Evolutionary conservation across 2,329 filamentous ascomycete genomes (phyloP), one percentile per base, ranked within the genome.

Genomic region (Pseudovirgaria hyperparasitica): DNA sequence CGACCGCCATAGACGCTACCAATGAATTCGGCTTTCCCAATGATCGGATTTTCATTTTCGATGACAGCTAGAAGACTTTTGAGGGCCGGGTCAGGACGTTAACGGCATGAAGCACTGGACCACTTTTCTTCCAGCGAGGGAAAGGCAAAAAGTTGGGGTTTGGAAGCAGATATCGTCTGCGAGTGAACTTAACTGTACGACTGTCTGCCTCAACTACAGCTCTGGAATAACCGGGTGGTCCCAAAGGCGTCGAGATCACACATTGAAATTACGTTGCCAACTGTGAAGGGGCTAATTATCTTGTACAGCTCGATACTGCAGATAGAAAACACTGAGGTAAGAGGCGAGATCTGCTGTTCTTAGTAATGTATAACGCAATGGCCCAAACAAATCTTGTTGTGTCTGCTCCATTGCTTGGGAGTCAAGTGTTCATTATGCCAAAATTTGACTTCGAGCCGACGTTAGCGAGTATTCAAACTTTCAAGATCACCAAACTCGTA

Each of bases 241-340:
- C 82, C 7, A 92, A 92, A 49, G 84, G 84, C 8, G 82, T 90
- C 9, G 73, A 80, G 53, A 78, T 90, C 37, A 72, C 74, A n/a
- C 82, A 92, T 52, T 60, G 63, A 33, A 79, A 82, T 39, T 81
- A 82, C 42, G 68, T 85, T 22, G 66, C 80, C 35, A 87, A 87
- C 45, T 67, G 72, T 37, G 41, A 59, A 9, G 72, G 79, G 32
- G 67, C 72, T 10, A 58, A 65, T n/a, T 55, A 61, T 36, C 50
- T 71, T 13, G 40, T 46, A 3, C 39, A 54, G 8, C 47, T 64
- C 14, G 48, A 64, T n/a, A 57, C 63, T 0, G 60, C 72, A 2
- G 65, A 63, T 37, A 52, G 61, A 25, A 48, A 52, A 21, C 57
- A 58, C 32, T 51, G 42, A 35, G 53, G 34, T 33, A 58, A 41